Conservation (phyloP, 2,329 filamentous ascomycete species). For the Monosporascus sp. region DNA sequence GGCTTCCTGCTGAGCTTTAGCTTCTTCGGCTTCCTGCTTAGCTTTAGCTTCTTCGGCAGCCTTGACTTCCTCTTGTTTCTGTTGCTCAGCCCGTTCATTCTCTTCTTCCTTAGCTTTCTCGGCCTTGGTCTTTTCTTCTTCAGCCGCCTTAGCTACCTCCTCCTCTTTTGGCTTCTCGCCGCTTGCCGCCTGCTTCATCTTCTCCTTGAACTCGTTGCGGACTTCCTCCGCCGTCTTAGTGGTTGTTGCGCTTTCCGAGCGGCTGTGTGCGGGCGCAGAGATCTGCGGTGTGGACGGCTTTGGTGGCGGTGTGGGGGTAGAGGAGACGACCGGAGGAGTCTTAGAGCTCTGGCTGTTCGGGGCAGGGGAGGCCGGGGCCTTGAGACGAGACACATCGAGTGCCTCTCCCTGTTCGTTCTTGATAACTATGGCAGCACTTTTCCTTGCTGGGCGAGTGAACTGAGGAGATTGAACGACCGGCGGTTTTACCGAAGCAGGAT, state of each 20-base stretch:
- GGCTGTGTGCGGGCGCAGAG: constrained; percentile 54
- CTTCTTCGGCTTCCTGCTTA: constrained; percentile 27
- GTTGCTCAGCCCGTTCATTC: constrained; percentile 21
- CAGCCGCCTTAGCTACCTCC: constrained; percentile 28
- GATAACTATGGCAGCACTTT: constrained; percentile 75
- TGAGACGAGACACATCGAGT: constrained; percentile 61
- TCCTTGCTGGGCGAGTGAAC: constrained; percentile 49
- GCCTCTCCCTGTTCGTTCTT: constrained; percentile 77
- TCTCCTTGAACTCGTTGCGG: constrained; percentile 74
- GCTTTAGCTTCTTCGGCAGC: constrained; percentile 29
- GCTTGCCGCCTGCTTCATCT: constrained; percentile 59
- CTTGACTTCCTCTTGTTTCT: constrained; percentile 17
- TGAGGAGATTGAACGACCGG: constrained; percentile 37
- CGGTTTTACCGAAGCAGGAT: constrained; percentile 52
- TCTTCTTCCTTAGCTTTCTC: constrained; percentile 25
- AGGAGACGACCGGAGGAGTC: constrained; percentile 65
- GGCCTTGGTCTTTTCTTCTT: constrained; percentile 23
- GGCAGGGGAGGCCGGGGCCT: constrained; percentile 52
- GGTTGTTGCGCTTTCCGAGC: constrained; percentile 62
- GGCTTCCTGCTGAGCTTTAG: constrained; percentile 24
- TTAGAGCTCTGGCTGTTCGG: constrained; percentile 52
- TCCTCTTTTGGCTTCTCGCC: constrained; percentile 45
- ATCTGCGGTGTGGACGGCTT: constrained; percentile 57
- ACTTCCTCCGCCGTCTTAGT: constrained; percentile 77
- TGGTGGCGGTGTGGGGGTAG: constrained; percentile 74